These are phyloP conservation scores for Tephrocybe rancida DNA, from an alignment of 768 basidiomycete genomes.

Conservation along the genomic window DNA sequence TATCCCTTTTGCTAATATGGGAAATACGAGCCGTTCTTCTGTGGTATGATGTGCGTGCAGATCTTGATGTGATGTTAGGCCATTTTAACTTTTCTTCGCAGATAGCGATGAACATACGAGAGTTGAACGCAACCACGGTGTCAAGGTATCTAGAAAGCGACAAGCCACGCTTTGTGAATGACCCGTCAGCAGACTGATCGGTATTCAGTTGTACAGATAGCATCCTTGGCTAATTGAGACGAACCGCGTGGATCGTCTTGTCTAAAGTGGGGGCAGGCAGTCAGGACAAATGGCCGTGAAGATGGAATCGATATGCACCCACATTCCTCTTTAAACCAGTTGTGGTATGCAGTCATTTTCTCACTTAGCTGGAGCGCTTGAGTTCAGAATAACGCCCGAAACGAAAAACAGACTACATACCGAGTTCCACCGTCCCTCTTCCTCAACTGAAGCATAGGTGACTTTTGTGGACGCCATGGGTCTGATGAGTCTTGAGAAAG, in stretches of 20 bases:
- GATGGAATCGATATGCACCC: neutral
- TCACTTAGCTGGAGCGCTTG: conserved; percentile 3
- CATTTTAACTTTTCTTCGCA: neutral
- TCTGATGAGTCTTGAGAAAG: neutral
- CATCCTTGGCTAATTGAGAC: neutral
- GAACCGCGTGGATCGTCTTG: conserved; percentile 12
- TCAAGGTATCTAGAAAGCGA: conserved; percentile 44
- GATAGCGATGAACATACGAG: conserved; percentile 33
- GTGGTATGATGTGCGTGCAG: conserved; percentile 58
- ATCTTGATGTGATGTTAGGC: conserved; percentile 31
- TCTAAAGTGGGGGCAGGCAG: conserved; percentile 2
- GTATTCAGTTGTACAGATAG: neutral
- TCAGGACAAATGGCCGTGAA: neutral
- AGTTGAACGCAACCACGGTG: conserved; percentile 36
- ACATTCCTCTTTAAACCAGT: conserved; percentile 16
- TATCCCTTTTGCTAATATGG: conserved; percentile 50
- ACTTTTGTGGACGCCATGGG: neutral
- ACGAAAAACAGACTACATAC: neutral
- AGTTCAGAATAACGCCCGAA: neutral
- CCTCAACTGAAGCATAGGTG: conserved; percentile 7
- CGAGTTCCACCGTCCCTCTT: conserved; percentile 12
- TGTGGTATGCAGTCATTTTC: conserved; percentile 8
- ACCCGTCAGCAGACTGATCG: conserved; percentile 43
- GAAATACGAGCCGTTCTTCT: conserved; percentile 56
- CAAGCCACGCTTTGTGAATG: conserved; percentile 46